Base-by-base conservation (phyloP, 345 rosid genomes). In the Corchorus capsularis region DNA sequence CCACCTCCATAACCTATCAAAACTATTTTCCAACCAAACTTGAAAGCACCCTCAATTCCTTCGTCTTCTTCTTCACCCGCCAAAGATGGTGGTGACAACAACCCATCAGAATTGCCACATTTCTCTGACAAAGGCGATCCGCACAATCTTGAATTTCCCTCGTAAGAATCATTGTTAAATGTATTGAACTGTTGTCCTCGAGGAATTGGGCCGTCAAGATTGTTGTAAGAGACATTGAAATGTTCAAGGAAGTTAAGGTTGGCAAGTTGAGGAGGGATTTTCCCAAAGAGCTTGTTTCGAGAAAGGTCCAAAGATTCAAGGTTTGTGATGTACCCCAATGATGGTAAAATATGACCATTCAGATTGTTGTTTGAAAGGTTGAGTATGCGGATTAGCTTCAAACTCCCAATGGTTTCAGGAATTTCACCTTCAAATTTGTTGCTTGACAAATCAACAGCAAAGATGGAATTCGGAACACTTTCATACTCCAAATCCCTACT, bases 221-320 rank as follows among this genome's bases (percentile, higher is more conserved):
- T 39, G 50, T 83, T 83, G 8, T 79, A 57, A 1, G 86, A 78
- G 39, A 83, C 16, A 65, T 81, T 65, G n/a, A 81, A 43, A n/a
- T 15, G 3, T 2, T 3, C 68, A 6, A 86, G 82, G 60, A 70
- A 81, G 6, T 50, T 71, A 5, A 83, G 79, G 3, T 76, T 19
- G 1, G 32, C 54, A 2, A 86, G 57, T 45, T 75, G 39, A 8
- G 52, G 53, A 53, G 83, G 83, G 19, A 86, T 79, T 1, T 41
- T 4, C 17, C 83, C 79, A 0, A 27, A 79, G n/a, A 83, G 77
- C 46, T 52, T 35, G 57, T 86, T 86, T 0, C 3, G 20, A 16
- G 84, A 81, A 12, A 81, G 67, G 27, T 83, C 86, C 20, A 81
- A 46, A 1, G 83, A 71, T 70, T 79, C 82, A 7, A 83, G 76